Evolutionary conservation across 306 rosid genomes (phyloP).

Genomic region (Elaeagnus macrophylla): DNA sequence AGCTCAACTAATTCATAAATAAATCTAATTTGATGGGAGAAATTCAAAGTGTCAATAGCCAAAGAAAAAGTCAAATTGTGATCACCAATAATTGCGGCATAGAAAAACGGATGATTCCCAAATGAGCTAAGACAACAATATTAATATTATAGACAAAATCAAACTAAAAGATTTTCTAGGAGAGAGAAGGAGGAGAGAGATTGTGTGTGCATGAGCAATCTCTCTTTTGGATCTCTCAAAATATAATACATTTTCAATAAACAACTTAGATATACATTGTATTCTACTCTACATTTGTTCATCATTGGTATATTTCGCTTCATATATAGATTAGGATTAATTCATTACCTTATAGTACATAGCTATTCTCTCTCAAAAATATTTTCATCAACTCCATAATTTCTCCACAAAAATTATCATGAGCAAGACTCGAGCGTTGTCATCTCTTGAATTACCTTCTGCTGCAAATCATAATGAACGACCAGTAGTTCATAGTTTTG

Average conservation of each 20-base stretch:
- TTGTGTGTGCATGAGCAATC: slow-evolving; percentile 26
- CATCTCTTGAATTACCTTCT: slow-evolving; percentile 45
- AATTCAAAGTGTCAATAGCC: slow-evolving; percentile 19
- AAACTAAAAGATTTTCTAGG: slow-evolving; percentile 12
- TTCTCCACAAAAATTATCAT: slow-evolving; percentile 21
- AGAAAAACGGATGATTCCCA: slow-evolving; percentile 25
- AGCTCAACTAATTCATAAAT: too few species aligned
- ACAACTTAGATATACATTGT: slow-evolving; percentile 1
- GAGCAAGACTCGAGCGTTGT: slow-evolving; percentile 39
- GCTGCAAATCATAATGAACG: slow-evolving; percentile 22
- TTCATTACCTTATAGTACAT: not conserved
- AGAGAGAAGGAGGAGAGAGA: slow-evolving; percentile 22
- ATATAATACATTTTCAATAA: not conserved
- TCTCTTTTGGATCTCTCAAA: slow-evolving; percentile 41
- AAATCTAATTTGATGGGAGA: not conserved
- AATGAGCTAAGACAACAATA: slow-evolving; percentile 17
- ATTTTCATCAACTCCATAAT: slow-evolving; percentile 1
- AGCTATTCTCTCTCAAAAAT: not conserved
- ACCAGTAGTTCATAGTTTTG: slow-evolving; percentile 37
- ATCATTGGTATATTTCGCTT: not conserved
- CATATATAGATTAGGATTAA: too few species aligned
- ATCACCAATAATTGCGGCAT: slow-evolving; percentile 52
- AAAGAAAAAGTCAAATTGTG: slow-evolving; percentile 54
- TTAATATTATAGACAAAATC: slow-evolving; percentile 22
- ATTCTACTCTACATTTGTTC: not conserved